Percentiles rank a stretch among this genome's conserved stretches.
phyloP scores from a whole-genome alignment of 192 early-diverging fungal species.

The Dissophora ornata region DNA sequence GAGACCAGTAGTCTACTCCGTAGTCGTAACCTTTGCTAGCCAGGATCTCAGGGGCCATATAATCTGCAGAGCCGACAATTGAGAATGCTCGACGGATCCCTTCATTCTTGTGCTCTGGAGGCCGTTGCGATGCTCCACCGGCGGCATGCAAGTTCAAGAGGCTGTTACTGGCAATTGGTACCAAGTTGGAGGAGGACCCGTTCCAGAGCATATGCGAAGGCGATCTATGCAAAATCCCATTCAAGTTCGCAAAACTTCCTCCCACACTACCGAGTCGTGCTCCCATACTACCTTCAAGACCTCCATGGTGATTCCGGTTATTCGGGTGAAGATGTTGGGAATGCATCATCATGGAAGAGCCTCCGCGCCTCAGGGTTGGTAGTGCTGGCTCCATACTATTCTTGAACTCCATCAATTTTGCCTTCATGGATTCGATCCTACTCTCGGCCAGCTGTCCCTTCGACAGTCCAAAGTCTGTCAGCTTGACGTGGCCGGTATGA shows the following conservation, averaged over 20 bases:
- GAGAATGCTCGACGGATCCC: slow-evolving; percentile 75
- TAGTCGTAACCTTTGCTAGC: slow-evolving; percentile 72
- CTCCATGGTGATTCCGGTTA: neutral
- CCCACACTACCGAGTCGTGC: slow-evolving; percentile 22
- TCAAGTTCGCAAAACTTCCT: slow-evolving; percentile 43
- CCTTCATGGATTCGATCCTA: slow-evolving; percentile 56
- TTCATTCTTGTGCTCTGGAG: slow-evolving; percentile 48
- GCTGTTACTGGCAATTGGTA: slow-evolving; percentile 22
- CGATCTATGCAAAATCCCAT: slow-evolving; percentile 38
- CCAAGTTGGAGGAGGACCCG: slow-evolving; percentile 19
- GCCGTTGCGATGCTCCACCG: neutral
- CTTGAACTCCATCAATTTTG: slow-evolving; percentile 65
- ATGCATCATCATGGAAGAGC: slow-evolving; percentile 23
- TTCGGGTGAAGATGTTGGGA: slow-evolving; percentile 1
- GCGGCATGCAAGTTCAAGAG: slow-evolving; percentile 18
- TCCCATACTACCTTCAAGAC: slow-evolving; percentile 4
- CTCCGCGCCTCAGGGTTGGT: slow-evolving; percentile 31
- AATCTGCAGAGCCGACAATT: slow-evolving; percentile 88
- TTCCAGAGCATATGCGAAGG: slow-evolving; percentile 36
- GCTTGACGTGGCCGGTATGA: slow-evolving; percentile 79
- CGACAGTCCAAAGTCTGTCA: slow-evolving; percentile 88
- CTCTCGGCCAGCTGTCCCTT: slow-evolving; percentile 75
- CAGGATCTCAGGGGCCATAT: slow-evolving; percentile 90
- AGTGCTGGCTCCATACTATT: slow-evolving; percentile 52
- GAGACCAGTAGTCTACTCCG: slow-evolving; percentile 83